Evolutionary conservation across 441 rosid genomes (phyloP), one percentile per base, ranked within the genome.

Genomic region (Macaranga tanarius): DNA sequence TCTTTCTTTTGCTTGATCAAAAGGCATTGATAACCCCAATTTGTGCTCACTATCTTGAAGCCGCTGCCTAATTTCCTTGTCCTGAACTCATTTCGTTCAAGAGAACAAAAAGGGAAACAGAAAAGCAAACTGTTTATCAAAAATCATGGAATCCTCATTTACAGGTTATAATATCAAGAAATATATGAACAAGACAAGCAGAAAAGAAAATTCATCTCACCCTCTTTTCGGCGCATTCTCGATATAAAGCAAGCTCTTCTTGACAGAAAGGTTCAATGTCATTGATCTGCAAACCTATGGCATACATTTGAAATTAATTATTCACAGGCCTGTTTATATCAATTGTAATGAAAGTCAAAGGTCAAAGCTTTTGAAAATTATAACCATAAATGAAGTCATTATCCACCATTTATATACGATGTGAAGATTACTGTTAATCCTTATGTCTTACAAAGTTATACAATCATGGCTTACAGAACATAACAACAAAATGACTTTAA

Each of bases 251-350:
- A 77, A 95, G 85, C 86, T 95, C 96, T 56, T 95, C 97, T 84
- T 92, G 97, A 76, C 96, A 91, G 81, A 95, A 95, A 22, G 98
- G 97, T 76, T 95, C 98, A 19, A 89, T 91, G 69, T 89, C 95
- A 76, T 93, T 88, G 82, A 91, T 81, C 76, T 93, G 98, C 86
- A 95, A 84, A 75, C 98, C 99, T 90, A 67, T 66, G 74, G 51
- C 54, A 74, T 26, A 79, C 58, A 69, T 26, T n/a, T 28, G 67
- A 31, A 77, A 64, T 68, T 22, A 59, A 34, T 61, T 23, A 58
- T 22, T 17, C 20, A 59, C 17, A 58, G 12, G 3, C 22, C 58
- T 25, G 1, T 58, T 45, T 10, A 34, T 48, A 31, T 15, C 4
- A 44, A 6, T 15, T 22, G 23, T 6, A 67, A 71, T 40, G 23